Conservation (phyloP, 768 basidiomycete genomes). For the Mycena capillaripes region DNA sequence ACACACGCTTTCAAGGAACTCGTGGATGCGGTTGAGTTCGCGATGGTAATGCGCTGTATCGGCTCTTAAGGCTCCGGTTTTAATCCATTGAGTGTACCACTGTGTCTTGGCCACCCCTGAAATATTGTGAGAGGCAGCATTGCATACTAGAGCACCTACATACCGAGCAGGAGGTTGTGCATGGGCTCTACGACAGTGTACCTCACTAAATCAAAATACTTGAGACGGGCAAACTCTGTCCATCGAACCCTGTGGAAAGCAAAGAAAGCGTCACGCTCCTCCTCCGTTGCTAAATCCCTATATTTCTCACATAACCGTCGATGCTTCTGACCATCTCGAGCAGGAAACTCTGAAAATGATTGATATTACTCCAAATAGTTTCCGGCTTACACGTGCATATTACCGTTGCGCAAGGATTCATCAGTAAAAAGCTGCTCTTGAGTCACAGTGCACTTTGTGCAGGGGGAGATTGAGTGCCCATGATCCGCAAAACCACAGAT, state of each 20-base stretch:
- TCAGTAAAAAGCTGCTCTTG: conserved; percentile 34
- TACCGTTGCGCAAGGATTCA: conserved; percentile 31
- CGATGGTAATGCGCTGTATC: conserved; percentile 20
- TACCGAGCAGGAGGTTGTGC: neutral
- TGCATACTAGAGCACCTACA: neutral
- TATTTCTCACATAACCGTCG: neutral
- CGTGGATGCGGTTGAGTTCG: conserved; percentile 37
- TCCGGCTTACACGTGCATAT: no score
- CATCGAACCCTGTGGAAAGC: conserved; percentile 28
- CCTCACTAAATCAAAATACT: conserved; percentile 33
- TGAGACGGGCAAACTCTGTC: conserved; percentile 35
- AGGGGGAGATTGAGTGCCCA: conserved; percentile 39
- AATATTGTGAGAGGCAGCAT: neutral
- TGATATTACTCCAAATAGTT: no score
- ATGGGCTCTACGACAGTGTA: neutral
- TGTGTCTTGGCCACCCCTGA: conserved; percentile 41
- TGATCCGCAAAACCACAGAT: conserved; percentile 44
- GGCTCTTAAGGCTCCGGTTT: conserved; percentile 17
- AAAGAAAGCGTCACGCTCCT: conserved; percentile 11
- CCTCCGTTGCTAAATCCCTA: neutral
- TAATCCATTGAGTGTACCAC: no score
- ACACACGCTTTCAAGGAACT: conserved; percentile 31
- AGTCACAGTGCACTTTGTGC: conserved; percentile 41
- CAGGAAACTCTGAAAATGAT: neutral
- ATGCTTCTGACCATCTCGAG: neutral